Evolutionary conservation across 2,329 filamentous ascomycete genomes (phyloP), one percentile per base, ranked within the genome.

Genomic region (Paecilomyces variotii): DNA sequence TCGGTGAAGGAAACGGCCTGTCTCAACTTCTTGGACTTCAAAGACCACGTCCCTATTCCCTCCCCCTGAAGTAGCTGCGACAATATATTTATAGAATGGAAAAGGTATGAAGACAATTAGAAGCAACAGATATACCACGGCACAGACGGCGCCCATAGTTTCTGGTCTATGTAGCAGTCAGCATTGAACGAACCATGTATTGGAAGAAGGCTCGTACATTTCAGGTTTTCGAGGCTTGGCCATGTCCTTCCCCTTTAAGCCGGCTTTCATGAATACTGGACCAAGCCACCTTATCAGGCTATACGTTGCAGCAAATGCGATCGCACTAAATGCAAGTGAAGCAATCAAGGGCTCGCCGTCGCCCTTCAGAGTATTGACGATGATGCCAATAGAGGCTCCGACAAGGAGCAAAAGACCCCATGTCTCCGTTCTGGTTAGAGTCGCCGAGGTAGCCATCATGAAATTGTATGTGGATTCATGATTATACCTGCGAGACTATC

Each of bases 21-120:
- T 87, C 73, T 95, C 87, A 60, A 92, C 85, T 62, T 90, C 81
- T 63, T 88, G 83, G 52, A 85, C 78, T 70, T 89, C 84, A 67
- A 91, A 76, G 11, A 95, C 88, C 4, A 94, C 86, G 76, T 97
- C 93, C 63, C 90, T 82, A 74, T 97, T 97, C 54, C 92, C 92
- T 63, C 91, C 92, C 62, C 92, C 94, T 64, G 91, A 96, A 24
- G 94, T 97, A 45, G 92, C 91, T 14, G 91, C 90, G 27, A 97
- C 92, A 64, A 99, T 95, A 72, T 97, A 93, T 76, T 97, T 96
- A 80, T 97, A 97, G 74, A 99, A 97, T 1, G 92, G 90, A 75
- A 97, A 96, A 0, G 94, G 94, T 59, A 97, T 91, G 73, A 99
- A 99, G 62, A 91, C 79, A 65, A 97, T 95, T 64, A 97, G 82